Evolutionary conservation across 2,329 filamentous ascomycete genomes (phyloP).

Genomic region (Hymenoscyphus linearis): DNA sequence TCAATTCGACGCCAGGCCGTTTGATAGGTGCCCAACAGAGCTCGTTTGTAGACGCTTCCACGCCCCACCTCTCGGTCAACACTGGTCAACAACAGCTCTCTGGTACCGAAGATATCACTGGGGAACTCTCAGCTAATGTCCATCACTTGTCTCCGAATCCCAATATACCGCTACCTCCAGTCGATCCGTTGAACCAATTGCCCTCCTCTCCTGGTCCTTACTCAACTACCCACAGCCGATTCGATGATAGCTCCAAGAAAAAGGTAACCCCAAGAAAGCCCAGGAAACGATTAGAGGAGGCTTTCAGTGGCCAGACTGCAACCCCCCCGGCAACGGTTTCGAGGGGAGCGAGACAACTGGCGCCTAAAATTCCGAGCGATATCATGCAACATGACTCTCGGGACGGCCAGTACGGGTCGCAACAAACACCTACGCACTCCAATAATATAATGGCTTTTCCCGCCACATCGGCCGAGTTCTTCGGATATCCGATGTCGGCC

Average conservation of each 20-base stretch:
- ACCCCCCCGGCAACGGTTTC: conserved; percentile 56
- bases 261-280: conserved; percentile 37
- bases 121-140: conserved; percentile 54
- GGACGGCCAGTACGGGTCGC: conserved; percentile 25
- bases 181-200: conserved; percentile 53
- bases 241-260: conserved; percentile 23
- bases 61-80: conserved; percentile 19
- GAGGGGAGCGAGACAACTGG: conserved; percentile 51
- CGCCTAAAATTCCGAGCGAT: conserved; percentile 33
- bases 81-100: conserved; percentile 42
- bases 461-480: conserved; percentile 51
- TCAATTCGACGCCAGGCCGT: conserved; percentile 58
- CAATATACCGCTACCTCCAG: conserved; percentile 50
- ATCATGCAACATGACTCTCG: conserved; percentile 31
- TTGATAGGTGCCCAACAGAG: conserved; percentile 34
- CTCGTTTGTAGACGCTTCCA: conserved; percentile 25
- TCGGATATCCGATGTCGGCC: conserved; percentile 56
- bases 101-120: conserved; percentile 40
- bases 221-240: conserved; percentile 18
- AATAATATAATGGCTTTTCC: conserved; percentile 44
- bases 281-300: conserved; percentile 33
- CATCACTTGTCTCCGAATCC: conserved; percentile 53
- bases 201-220: conserved; percentile 50
- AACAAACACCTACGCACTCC: conserved; percentile 29
- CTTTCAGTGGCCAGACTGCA: conserved; percentile 43